Evolutionary conservation across 2,329 filamentous ascomycete species (phyloP).

Genomic region (Thermoascus crustaceus): DNA sequence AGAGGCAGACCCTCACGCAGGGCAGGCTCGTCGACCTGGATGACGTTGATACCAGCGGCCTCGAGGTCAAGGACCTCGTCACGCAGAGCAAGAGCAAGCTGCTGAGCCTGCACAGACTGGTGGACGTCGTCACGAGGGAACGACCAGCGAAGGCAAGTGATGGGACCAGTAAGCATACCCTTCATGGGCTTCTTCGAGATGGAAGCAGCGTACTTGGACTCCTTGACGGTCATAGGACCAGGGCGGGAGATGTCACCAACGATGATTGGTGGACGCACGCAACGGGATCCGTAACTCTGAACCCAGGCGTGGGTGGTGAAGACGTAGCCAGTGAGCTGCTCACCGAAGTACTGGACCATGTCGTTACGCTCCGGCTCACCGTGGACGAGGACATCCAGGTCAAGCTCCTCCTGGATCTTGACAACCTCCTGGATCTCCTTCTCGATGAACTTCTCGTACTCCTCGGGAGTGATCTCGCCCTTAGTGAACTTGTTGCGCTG

Average conservation of each 20-base stretch:
- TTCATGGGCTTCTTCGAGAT: slow-evolving; percentile 99
- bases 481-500: slow-evolving; percentile 98
- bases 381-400: slow-evolving; percentile 93
- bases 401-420: slow-evolving; percentile 96
- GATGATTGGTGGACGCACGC: slow-evolving; percentile 95
- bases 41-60: slow-evolving; percentile 91
- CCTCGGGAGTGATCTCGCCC: slow-evolving; percentile 80
- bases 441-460: slow-evolving; percentile 99
- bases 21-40: slow-evolving; percentile 98
- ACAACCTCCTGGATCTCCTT: slow-evolving; percentile 94
- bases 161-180: slow-evolving; percentile 98
- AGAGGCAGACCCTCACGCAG: slow-evolving; percentile 99
- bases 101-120: slow-evolving; percentile 97
- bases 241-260: slow-evolving; percentile 98
- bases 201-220: slow-evolving; percentile 96
- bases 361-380: slow-evolving; percentile 99
- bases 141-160: slow-evolving; percentile 98
- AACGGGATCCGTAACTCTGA: slow-evolving; percentile 95
- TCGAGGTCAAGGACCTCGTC: slow-evolving; percentile 98
- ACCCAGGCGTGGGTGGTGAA: slow-evolving; percentile 99
- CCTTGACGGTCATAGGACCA: slow-evolving; percentile 98
- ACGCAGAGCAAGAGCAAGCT: slow-evolving; percentile 94
- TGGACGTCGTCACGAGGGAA: slow-evolving; percentile 99
- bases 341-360: slow-evolving; percentile 99
- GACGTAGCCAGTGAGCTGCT: slow-evolving; percentile 90